Conservation (phyloP, 495 filamentous ascomycete genomes). For the Platismatia glauca region DNA sequence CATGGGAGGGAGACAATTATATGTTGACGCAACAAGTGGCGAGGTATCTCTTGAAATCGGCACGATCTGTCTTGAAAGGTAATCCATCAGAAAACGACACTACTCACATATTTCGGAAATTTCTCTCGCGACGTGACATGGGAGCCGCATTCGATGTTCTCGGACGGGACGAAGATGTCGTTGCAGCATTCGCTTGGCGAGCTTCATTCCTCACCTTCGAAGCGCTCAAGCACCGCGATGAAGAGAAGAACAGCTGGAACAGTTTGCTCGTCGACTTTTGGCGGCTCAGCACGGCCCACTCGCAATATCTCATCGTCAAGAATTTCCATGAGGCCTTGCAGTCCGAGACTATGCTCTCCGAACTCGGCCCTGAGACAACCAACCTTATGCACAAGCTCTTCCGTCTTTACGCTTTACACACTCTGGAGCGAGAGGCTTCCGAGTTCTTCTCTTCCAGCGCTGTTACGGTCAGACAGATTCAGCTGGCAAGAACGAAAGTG, state of each 20-base stretch:
- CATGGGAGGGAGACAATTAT: conserved; percentile 67
- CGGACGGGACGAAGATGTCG: conserved; percentile 51
- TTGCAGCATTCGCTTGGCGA: conserved; percentile 62
- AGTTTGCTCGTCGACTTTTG: conserved; percentile 64
- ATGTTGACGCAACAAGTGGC: conserved; percentile 75
- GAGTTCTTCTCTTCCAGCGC: conserved; percentile 60
- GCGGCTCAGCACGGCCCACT: conserved; percentile 58
- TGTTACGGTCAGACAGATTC: conserved; percentile 55
- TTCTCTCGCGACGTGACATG: conserved; percentile 52
- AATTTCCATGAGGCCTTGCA: conserved; percentile 62
- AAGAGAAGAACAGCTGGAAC: conserved; percentile 62
- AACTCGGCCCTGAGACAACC: conserved; percentile 45
- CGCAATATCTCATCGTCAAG: conserved; percentile 60
- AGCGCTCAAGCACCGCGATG: conserved; percentile 60
- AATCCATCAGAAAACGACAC: conserved; percentile 49
- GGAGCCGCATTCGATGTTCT: conserved; percentile 61
- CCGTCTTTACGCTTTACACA: conserved; percentile 56
- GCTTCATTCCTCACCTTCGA: conserved; percentile 62
- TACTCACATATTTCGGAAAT: conserved; percentile 46
- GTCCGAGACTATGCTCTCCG: conserved; percentile 34
- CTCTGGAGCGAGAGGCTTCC: conserved; percentile 53
- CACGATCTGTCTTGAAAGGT: conserved; percentile 51
- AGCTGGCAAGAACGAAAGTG: conserved; percentile 47
- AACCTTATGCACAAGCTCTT: conserved; percentile 52
- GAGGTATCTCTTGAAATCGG: conserved; percentile 58